Evolutionary conservation across 202 grass and related monocot species (phyloP).

Genomic region (Setaria viridis): DNA sequence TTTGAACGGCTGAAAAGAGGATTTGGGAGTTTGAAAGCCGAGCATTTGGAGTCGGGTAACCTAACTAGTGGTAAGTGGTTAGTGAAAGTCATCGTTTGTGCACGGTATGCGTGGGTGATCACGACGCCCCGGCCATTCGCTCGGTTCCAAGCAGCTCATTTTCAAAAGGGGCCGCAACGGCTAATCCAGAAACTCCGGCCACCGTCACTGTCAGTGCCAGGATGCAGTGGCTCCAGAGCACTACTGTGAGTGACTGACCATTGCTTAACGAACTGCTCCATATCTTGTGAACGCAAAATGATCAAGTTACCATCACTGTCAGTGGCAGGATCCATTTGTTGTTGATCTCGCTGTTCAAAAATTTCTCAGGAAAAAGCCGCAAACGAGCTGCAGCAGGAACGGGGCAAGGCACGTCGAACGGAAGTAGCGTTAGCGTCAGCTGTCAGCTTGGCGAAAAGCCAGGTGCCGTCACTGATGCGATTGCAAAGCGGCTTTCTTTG

Average conservation of each 20-base stretch:
- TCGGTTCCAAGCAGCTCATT: not conserved
- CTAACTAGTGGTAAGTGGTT: not conserved
- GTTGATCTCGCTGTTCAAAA: not conserved
- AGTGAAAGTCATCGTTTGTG: constrained; percentile 17
- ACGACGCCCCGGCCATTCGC: constrained; percentile 21
- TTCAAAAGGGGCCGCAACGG: constrained; percentile 44
- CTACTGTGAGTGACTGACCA: not conserved
- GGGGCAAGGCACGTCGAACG: not conserved
- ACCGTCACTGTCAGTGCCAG: not conserved
- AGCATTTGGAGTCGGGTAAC: constrained; percentile 10
- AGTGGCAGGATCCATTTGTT: not conserved
- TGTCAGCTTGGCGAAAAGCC: not conserved
- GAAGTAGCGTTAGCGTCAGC: not conserved
- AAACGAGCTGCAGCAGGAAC: not conserved
- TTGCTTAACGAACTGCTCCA: not conserved
- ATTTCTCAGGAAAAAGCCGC: not conserved
- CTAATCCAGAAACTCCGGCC: constrained; percentile 11
- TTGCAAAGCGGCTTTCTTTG: constrained; percentile 31
- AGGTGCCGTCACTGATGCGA: not conserved
- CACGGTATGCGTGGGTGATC: not conserved
- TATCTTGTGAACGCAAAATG: no score
- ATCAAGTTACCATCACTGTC: no score
- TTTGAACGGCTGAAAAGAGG: not conserved
- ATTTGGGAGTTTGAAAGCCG: constrained; percentile 31
- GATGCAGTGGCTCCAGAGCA: not conserved